These are phyloP conservation scores for Aphanoascus verrucosus DNA, from an alignment of 2,329 filamentous ascomycete genomes.

Conservation along the genomic window DNA sequence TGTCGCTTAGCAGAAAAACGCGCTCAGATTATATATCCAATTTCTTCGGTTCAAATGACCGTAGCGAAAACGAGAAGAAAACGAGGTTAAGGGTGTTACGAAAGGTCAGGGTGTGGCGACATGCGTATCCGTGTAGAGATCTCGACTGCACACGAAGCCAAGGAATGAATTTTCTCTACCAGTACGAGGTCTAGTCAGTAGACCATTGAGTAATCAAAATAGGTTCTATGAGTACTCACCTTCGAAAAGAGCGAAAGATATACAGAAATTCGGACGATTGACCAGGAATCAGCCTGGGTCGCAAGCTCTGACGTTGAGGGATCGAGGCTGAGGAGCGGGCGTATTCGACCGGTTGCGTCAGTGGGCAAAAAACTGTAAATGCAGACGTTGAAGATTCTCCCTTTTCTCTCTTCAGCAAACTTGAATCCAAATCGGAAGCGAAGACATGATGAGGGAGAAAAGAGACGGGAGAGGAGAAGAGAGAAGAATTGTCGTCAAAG, in stretches of 20 bases:
- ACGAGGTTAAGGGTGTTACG: too few relatives aligned
- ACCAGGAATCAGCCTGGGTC: not conserved
- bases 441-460: not conserved
- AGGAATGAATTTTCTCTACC: not conserved
- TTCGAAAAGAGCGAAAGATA: not conserved
- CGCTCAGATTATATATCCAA: not conserved
- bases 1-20: not conserved
- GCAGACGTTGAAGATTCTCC: not conserved
- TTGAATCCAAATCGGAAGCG: not conserved
- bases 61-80: too few relatives aligned
- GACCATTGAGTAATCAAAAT: not conserved
- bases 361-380: not conserved
- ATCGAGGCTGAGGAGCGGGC: not conserved
- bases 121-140: too few relatives aligned
- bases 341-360: not conserved
- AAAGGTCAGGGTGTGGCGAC: too few relatives aligned
- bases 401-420: not conserved
- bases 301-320: not conserved
- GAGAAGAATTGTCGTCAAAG: not conserved
- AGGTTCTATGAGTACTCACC: not conserved
- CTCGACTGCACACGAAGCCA: not conserved
- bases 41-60: too few relatives aligned
- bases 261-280: not conserved
- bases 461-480: not conserved
- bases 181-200: not conserved